A percentile compares a stretch with the other conserved stretches of the same genome.
These are phyloP conservation scores for Iberis pinnata DNA, from an alignment of 345 rosid genomes.

Conservation along the genomic window DNA sequence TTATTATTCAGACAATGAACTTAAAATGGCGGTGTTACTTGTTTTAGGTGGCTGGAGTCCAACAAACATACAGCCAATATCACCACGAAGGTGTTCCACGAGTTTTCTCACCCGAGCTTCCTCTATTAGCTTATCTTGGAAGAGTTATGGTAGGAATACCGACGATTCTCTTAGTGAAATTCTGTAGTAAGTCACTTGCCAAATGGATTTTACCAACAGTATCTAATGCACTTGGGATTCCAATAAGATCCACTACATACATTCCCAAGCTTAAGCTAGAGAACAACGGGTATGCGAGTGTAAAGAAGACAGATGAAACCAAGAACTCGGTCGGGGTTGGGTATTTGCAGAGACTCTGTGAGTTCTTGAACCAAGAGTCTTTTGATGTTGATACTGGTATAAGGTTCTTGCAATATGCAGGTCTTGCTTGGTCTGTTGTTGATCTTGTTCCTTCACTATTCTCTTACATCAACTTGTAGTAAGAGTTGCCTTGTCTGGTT, in stretches of 20 bases:
- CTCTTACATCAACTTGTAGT: slow-evolving; percentile 44
- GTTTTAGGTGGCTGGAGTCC: slow-evolving; percentile 71
- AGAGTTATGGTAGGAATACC: slow-evolving; percentile 78
- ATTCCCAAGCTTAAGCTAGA: slow-evolving; percentile 49
- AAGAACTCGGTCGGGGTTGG: slow-evolving; percentile 45
- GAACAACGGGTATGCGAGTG: slow-evolving; percentile 26
- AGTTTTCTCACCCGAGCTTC: slow-evolving; percentile 50
- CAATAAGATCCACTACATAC: slow-evolving; percentile 60
- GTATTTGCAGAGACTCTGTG: slow-evolving; percentile 46
- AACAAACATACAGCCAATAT: slow-evolving; percentile 78
- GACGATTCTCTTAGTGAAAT: slow-evolving; percentile 71
- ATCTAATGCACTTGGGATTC: slow-evolving; percentile 68
- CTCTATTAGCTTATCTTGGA: slow-evolving; percentile 39
- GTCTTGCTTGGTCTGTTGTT: slow-evolving; percentile 97
- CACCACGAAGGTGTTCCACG: slow-evolving; percentile 75
- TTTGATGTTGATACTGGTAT: slow-evolving; percentile 86
- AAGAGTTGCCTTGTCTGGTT: background rate
- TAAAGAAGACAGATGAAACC: slow-evolving; percentile 39
- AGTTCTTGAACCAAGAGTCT: slow-evolving; percentile 36
- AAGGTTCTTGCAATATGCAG: slow-evolving; percentile 78
- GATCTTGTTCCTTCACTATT: slow-evolving; percentile 82
- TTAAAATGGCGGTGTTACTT: background rate
- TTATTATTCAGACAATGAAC: slow-evolving; percentile 1
- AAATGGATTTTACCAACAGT: slow-evolving; percentile 77
- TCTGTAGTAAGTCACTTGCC: slow-evolving; percentile 88